Conservation (phyloP, 2,329 filamentous ascomycete genomes). For the Penicillium decumbens region DNA sequence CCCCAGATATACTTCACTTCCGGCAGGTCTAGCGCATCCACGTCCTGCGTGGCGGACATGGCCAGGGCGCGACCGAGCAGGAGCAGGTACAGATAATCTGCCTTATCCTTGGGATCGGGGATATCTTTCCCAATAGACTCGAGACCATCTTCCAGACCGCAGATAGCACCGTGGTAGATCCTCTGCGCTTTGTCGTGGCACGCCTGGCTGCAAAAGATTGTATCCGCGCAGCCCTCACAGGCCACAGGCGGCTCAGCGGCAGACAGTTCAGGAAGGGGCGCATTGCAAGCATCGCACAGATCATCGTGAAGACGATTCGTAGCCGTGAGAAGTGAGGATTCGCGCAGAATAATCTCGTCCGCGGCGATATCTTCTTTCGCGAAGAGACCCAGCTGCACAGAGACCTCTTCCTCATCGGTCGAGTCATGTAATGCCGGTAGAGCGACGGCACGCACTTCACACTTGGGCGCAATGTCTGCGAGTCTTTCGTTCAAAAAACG, state of each 20-base stretch:
- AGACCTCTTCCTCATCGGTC: constrained; percentile 35
- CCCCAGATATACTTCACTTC: constrained; percentile 64
- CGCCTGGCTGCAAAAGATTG: constrained; percentile 56
- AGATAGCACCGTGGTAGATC: constrained; percentile 57
- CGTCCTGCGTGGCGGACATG: constrained; percentile 56
- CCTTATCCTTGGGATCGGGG: constrained; percentile 52
- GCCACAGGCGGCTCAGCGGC: constrained; percentile 36
- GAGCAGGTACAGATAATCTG: constrained; percentile 57
- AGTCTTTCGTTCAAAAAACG: constrained; percentile 67
- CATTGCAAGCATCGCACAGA: constrained; percentile 84
- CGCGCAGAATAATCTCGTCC: constrained; percentile 70
- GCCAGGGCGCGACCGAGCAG: constrained; percentile 57
- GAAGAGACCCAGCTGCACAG: constrained; percentile 80
- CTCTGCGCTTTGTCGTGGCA: constrained; percentile 54
- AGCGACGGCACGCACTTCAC: constrained; percentile 70
- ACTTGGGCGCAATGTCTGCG: constrained; percentile 67
- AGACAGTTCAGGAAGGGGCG: constrained; percentile 59
- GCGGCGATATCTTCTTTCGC: constrained; percentile 74
- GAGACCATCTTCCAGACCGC: constrained; percentile 49
- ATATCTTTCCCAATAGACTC: constrained; percentile 58
- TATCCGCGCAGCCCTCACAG: constrained; percentile 54
- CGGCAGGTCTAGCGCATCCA: constrained; percentile 56
- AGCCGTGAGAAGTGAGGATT: constrained; percentile 81
- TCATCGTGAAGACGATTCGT: constrained; percentile 83
- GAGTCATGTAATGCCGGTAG: constrained; percentile 63